Percentiles rank a stretch among this genome's conserved stretches.
These are phyloP conservation scores for Alternaria ethzedia DNA, from an alignment of 2,329 filamentous ascomycete species.

Conservation along the genomic window DNA sequence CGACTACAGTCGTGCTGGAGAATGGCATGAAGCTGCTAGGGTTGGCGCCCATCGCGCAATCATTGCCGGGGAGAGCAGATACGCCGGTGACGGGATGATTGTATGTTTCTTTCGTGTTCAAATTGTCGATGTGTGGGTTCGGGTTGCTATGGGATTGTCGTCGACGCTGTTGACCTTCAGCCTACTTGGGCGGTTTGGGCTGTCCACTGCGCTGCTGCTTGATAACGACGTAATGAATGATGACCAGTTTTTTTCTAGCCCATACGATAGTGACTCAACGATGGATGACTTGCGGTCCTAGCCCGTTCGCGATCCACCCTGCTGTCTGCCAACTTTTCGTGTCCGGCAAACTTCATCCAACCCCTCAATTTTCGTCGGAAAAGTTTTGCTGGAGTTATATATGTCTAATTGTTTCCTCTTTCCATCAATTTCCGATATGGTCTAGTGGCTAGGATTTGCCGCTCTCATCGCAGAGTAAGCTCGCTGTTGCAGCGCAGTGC, in stretches of 20 bases:
- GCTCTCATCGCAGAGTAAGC: constrained; percentile 18
- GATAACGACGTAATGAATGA: background rate
- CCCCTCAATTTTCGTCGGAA: background rate
- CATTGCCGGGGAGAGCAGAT: constrained; percentile 29
- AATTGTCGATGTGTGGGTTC: background rate
- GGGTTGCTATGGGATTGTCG: background rate
- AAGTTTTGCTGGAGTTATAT: background rate
- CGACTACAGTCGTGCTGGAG: constrained; percentile 36
- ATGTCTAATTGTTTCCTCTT: fast-evolving
- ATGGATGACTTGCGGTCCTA: background rate
- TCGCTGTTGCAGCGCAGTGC: constrained; percentile 10
- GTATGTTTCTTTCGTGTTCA: background rate
- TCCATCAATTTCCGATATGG: constrained; percentile 11
- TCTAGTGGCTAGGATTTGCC: constrained; percentile 20
- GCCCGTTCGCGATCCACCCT: background rate
- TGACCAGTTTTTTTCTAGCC: background rate
- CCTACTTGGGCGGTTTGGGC: background rate
- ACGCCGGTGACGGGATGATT: constrained; percentile 23
- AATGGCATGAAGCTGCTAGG: constrained; percentile 42
- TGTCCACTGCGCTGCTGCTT: background rate
- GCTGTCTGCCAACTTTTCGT: background rate
- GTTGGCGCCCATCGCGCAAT: constrained; percentile 20
- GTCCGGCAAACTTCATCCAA: background rate
- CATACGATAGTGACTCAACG: background rate
- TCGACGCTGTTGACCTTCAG: background rate